Percentiles rank a stretch among this genome's conserved stretches.
Conservation (phyloP, 2,329 filamentous ascomycete genomes). For the Pseudogymnoascus sp. region DNA sequence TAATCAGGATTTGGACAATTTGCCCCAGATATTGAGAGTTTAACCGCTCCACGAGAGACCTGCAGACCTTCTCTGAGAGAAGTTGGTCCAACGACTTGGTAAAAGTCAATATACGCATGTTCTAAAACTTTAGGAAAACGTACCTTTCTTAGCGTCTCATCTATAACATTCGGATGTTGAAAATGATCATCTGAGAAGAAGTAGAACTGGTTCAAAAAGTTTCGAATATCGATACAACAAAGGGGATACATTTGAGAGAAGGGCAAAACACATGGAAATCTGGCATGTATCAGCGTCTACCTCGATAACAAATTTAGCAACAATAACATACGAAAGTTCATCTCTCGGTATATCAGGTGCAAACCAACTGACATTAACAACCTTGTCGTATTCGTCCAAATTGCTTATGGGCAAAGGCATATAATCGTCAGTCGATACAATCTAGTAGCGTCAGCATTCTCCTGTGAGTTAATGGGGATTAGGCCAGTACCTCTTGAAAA, state of each 20-base stretch:
- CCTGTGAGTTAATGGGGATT: background rate
- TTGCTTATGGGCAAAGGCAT: conserved; percentile 98
- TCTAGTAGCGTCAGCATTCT: conserved; percentile 33
- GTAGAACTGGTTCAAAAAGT: conserved; percentile 97
- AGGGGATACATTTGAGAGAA: conserved; percentile 99
- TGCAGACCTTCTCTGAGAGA: conserved; percentile 86
- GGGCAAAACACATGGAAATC: conserved; percentile 88
- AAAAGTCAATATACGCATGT: conserved; percentile 5
- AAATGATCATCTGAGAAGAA: conserved; percentile 97
- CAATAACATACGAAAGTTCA: conserved; percentile 56
- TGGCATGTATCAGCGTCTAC: conserved; percentile 29
- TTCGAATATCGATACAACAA: conserved; percentile 95
- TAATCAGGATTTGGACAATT: conserved; percentile 97
- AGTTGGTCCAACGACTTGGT: conserved; percentile 79
- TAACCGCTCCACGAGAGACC: conserved; percentile 77
- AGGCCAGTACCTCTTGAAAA: conserved; percentile 66
- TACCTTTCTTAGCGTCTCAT: conserved; percentile 77
- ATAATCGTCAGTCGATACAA: conserved; percentile 89
- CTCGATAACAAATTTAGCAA: background rate
- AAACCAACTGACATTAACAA: conserved; percentile 95
- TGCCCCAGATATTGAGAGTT: conserved; percentile 91
- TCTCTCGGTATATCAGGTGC: conserved; percentile 69
- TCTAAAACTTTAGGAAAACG: conserved; percentile 15
- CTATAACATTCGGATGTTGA: conserved; percentile 79
- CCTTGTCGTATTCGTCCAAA: conserved; percentile 85